Evolutionary conservation across 2,329 filamentous ascomycete species (phyloP).

Genomic region (Westerdykella sp.): DNA sequence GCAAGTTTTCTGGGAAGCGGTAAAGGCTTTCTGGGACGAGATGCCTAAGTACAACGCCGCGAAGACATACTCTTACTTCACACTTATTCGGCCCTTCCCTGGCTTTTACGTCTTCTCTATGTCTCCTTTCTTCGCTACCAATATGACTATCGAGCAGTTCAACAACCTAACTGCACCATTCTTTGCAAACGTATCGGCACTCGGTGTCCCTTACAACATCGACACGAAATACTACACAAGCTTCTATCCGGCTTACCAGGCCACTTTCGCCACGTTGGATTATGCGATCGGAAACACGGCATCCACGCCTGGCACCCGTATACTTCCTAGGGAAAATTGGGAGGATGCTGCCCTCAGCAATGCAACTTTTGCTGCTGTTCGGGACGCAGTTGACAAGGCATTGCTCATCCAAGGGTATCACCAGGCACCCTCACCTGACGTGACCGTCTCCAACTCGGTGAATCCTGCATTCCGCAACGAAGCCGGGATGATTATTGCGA

Average conservation of each 20-base stretch:
- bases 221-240: slow-evolving; percentile 17
- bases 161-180: slow-evolving; percentile 21
- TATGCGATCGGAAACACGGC: slow-evolving; percentile 24
- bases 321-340: slow-evolving; percentile 33
- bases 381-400: slow-evolving; percentile 17
- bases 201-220: slow-evolving; percentile 20
- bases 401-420: slow-evolving; percentile 21
- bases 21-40: slow-evolving; percentile 18
- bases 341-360: slow-evolving; percentile 16
- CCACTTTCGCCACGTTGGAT: slow-evolving; percentile 19
- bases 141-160: slow-evolving; percentile 19
- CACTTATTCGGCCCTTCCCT: slow-evolving; percentile 12
- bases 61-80: slow-evolving; percentile 26
- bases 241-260: slow-evolving; percentile 28
- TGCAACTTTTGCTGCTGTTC: slow-evolving; percentile 22
- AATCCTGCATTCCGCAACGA: slow-evolving; percentile 28
- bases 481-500: slow-evolving; percentile 18
- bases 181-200: slow-evolving; percentile 11
- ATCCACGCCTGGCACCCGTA: slow-evolving; percentile 28
- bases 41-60: slow-evolving; percentile 20
- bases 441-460: slow-evolving; percentile 20
- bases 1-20: slow-evolving; percentile 26
- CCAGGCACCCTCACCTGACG: slow-evolving; percentile 15
- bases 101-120: slow-evolving; percentile 17
- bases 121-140: slow-evolving; percentile 23